Percentiles rank a stretch among this genome's conserved stretches.
These are phyloP conservation scores for Hondaea fermentalgiana DNA, from an alignment of 108 stramenopile species.

Conservation along the genomic window DNA sequence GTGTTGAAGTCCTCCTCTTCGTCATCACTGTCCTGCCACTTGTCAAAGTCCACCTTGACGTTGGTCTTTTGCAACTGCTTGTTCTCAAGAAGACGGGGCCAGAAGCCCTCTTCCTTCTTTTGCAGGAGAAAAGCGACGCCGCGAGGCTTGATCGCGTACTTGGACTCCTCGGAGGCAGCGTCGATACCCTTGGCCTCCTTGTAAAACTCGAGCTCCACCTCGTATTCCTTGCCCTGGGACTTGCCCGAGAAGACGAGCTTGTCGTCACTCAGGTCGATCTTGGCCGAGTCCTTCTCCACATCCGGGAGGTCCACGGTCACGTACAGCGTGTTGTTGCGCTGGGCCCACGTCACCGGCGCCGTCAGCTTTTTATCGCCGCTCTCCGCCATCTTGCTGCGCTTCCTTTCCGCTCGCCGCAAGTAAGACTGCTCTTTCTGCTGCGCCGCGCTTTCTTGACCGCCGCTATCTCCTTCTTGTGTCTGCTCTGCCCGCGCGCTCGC, in stretches of 20 bases:
- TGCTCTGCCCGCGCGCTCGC: too few species aligned
- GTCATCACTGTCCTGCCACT: conserved; percentile 28
- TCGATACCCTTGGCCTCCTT: conserved; percentile 22
- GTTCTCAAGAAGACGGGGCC: conserved; percentile 51
- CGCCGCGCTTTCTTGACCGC: too few species aligned
- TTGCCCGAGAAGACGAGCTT: conserved; percentile 41
- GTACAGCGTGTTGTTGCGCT: conserved; percentile 47
- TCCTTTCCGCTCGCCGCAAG: too few species aligned
- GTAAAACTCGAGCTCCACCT: conserved; percentile 36
- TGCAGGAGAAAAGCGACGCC: conserved; percentile 42
- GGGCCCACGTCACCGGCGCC: conserved; percentile 52
- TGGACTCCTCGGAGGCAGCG: conserved; percentile 29
- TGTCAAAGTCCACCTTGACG: conserved; percentile 23
- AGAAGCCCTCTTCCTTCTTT: conserved; percentile 44
- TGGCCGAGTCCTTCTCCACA: conserved; percentile 37
- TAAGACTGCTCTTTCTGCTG: too few species aligned
- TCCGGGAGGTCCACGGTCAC: conserved; percentile 42
- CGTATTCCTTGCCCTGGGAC: conserved; percentile 35
- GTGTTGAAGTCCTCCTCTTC: conserved; percentile 32
- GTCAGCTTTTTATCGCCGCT: background rate
- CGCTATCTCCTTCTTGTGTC: too few species aligned
- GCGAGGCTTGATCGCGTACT: conserved; percentile 45
- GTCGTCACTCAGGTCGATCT: conserved; percentile 40
- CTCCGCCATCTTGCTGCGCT: too few species aligned
- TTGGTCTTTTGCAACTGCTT: conserved; percentile 45